These are phyloP conservation scores for Eudorina sp. DNA, from an alignment of 139 green algal species.

Conservation along the genomic window DNA sequence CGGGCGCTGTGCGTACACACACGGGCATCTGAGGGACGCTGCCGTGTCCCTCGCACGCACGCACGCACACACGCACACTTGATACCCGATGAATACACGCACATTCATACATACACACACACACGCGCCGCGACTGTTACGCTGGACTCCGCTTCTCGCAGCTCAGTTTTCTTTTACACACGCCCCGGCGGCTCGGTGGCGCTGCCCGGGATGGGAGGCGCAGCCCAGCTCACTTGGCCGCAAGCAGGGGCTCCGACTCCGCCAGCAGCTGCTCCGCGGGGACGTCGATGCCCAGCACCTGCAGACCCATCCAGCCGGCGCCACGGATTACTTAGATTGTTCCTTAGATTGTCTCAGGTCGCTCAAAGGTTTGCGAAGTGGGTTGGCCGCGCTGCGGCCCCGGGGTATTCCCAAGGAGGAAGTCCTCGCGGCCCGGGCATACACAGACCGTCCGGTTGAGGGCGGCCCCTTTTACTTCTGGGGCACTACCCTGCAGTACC, in stretches of 20 bases:
- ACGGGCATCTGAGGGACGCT: too few species aligned
- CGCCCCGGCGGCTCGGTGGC: too few species aligned
- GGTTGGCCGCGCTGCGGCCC: too few species aligned
- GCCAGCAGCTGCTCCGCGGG: constrained; percentile 75
- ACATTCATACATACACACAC: neutral
- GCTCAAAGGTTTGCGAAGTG: too few species aligned
- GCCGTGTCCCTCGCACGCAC: neutral
- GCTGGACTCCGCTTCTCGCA: neutral
- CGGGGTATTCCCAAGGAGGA: too few species aligned
- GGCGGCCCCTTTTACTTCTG: neutral
- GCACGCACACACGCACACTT: neutral
- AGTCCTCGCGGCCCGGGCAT: neutral
- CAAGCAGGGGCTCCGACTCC: constrained; percentile 69
- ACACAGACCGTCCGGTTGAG: neutral
- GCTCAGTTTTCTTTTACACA: too few species aligned
- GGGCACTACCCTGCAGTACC: neutral
- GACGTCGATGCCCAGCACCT: constrained; percentile 57
- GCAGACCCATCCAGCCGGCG: neutral
- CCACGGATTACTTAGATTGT: neutral
- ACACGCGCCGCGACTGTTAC: neutral
- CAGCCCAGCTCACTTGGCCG: constrained; percentile 39
- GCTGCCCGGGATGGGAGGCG: too few species aligned
- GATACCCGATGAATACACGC: neutral
- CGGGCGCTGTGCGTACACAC: too few species aligned
- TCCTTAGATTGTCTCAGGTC: too few species aligned